Evolutionary conservation across 169 alveolate species (phyloP).

Genomic region (Plasmodium billcollinsi): DNA sequence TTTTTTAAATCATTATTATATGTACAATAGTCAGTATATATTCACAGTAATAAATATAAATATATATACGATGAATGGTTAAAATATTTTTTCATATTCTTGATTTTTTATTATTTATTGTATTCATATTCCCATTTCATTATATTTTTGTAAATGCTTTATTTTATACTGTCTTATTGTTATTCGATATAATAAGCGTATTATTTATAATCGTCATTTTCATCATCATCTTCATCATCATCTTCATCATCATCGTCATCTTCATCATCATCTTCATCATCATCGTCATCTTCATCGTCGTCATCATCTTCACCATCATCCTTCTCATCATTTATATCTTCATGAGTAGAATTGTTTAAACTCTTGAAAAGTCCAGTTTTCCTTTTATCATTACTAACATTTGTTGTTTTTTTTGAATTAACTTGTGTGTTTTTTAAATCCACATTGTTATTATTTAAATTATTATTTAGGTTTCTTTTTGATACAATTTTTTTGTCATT

Average conservation of each 20-base stretch:
- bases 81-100: no score
- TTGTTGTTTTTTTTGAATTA: no score
- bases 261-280: not conserved
- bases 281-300: not conserved
- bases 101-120: no score
- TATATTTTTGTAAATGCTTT: no score
- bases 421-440: not conserved
- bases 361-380: no score
- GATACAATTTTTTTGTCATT: not conserved
- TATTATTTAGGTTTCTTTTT: not conserved
- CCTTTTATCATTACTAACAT: no score
- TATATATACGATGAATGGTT: no score
- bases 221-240: not conserved
- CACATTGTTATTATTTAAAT: not conserved
- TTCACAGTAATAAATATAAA: no score
- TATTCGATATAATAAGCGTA: not conserved
- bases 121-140: no score
- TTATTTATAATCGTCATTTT: not conserved
- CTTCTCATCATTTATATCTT: not conserved
- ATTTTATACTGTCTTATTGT: no score
- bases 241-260: not conserved
- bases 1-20: no score
- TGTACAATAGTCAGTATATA: no score
- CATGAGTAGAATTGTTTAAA: not conserved
- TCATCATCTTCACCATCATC: not conserved